These are phyloP conservation scores for Crepidotus variabilis DNA, from an alignment of 768 basidiomycete species.

Conservation along the genomic window DNA sequence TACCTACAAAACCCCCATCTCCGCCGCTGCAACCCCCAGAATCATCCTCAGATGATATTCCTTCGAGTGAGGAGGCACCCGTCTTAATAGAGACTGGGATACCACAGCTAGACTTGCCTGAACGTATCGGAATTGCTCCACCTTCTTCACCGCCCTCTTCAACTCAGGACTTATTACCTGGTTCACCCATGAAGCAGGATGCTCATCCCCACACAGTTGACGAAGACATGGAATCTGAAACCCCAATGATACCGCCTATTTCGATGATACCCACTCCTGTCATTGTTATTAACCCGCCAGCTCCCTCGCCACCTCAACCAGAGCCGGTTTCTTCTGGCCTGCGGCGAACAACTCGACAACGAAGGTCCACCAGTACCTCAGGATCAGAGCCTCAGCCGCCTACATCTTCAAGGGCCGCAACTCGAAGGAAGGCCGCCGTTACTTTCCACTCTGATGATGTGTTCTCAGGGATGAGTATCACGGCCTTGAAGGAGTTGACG, in stretches of 20 bases:
- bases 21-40: not conserved
- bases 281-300: constrained; percentile 1
- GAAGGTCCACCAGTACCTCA: constrained; percentile 37
- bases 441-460: constrained; percentile 31
- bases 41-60: constrained; percentile 1
- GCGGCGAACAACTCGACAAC: constrained; percentile 50
- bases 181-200: constrained; percentile 24
- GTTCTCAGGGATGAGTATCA: constrained; percentile 66
- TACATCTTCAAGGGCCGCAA: constrained; percentile 19
- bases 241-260: not conserved
- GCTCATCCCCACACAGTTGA: not conserved
- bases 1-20: not conserved
- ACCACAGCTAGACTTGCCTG: not conserved
- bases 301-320: constrained; percentile 1
- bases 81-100: constrained; percentile 1
- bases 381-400: constrained; percentile 29
- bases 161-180: constrained; percentile 11
- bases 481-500: constrained; percentile 68
- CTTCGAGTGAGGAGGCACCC: constrained; percentile 5
- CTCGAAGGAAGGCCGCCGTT: constrained; percentile 41
- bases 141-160: not conserved
- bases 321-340: constrained; percentile 10
- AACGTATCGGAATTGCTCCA: not conserved
- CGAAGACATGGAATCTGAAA: not conserved
- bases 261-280: constrained; percentile 5